phyloP scores from a whole-genome alignment of 352 stramenopile species.

The Thalassiosira livingstoniorum region DNA sequence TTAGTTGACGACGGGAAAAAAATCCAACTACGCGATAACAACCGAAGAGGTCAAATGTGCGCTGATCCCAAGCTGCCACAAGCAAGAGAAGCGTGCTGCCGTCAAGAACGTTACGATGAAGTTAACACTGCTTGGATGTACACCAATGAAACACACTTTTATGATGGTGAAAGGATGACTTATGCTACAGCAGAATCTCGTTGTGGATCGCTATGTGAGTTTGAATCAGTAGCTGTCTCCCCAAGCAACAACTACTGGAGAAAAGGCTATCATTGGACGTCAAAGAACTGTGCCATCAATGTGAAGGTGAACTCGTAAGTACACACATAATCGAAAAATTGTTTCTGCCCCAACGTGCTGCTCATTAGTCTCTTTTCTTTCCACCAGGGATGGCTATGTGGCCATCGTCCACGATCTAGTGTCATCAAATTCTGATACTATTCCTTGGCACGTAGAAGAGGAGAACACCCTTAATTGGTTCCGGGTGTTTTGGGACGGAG shows the following conservation, averaged over 20 bases:
- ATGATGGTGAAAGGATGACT: constrained; percentile 43
- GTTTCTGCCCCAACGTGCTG: background rate
- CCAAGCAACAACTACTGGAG: constrained; percentile 38
- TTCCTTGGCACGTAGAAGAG: constrained; percentile 57
- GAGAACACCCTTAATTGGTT: constrained; percentile 65
- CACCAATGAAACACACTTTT: constrained; percentile 23
- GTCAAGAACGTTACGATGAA: constrained; percentile 20
- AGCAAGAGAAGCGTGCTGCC: constrained; percentile 34
- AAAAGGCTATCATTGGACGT: constrained; percentile 67
- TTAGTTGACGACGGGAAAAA: constrained; percentile 63
- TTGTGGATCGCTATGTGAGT: constrained; percentile 48
- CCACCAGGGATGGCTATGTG: constrained; percentile 54
- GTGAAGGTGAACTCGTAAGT: constrained; percentile 69
- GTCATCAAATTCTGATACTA: constrained; percentile 28
- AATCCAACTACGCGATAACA: constrained; percentile 53
- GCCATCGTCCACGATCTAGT: constrained; percentile 60
- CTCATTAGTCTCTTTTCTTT: background rate
- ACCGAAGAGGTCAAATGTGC: constrained; percentile 51
- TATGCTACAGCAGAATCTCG: constrained; percentile 29
- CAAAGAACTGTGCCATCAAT: constrained; percentile 62
- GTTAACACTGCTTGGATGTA: constrained; percentile 7
- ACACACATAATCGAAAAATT: constrained; percentile 1
- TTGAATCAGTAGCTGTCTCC: constrained; percentile 9
- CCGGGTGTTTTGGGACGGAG: constrained; percentile 60
- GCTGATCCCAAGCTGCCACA: constrained; percentile 25